Evolutionary conservation across 148 eudicot genomes (phyloP), one percentile per base, ranked within the genome.

Genomic region (Heliamphora exappendiculata): DNA sequence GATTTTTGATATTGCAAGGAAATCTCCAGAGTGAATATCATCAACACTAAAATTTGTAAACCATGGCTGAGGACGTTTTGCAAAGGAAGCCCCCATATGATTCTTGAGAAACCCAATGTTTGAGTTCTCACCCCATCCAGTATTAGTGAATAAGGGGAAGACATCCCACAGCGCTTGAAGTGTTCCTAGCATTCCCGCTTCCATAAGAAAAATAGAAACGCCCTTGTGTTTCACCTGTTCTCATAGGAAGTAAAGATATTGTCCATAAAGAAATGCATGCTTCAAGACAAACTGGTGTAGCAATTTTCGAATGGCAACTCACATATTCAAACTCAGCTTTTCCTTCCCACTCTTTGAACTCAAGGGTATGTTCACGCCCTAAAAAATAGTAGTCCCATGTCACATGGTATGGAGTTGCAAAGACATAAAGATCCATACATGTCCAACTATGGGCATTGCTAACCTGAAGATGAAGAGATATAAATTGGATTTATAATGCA

Each of bases 401-500:
- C 69, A 89, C 98, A 81, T 97, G 99, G 78, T 86, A 96, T 67
- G 99, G 99, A 60, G 99, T 96, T 31, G 94, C 99, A 79, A 96
- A 89, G 68, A 96, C 78, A 77, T 96, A 96, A 74, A 93, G 86
- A 76, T 96, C 99, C 94, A 96, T 93, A 75, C 99, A 96, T 31
- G 98, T 91, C 89, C 91, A 96, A 79, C 97, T 96, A 76, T 93
- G 99, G 53, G 99, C 90, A 20, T 79, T 84, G 81, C 82, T 82
- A 67, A 96, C 90, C 99, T 96, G 85, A 36, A 82, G 16, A 74
- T 72, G 7, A 66, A 57, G 47, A 64, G 50, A 73, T 45, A 74
- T 51, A 70, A 0, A 33, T 19, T n/a, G 14, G 74, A 26, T 37
- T 19, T 17, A 51, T 33, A 29, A 6, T 5, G 36, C 54, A 49